These are phyloP conservation scores for Cichorium intybus DNA, from an alignment of 140 eudicot genomes.

Conservation along the genomic window DNA sequence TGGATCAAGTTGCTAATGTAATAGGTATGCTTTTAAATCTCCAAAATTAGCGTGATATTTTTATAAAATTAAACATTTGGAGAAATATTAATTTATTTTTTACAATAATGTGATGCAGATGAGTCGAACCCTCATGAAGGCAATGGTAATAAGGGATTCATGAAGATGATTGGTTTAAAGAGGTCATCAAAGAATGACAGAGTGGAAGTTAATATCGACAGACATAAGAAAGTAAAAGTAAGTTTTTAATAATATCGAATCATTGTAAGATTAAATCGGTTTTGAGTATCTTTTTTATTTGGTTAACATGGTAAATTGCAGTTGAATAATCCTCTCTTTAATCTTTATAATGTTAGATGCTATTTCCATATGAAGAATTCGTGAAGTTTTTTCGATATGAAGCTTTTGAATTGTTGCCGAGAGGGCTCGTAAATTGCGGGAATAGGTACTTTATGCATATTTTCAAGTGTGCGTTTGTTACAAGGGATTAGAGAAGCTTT, in stretches of 20 bases:
- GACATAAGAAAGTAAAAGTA: slow-evolving; percentile 62
- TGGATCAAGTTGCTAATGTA: slow-evolving; percentile 30
- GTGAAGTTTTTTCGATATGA: slow-evolving; percentile 59
- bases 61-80: no score
- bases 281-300: neutral
- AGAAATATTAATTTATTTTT: no score
- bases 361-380: slow-evolving; percentile 85
- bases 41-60: neutral
- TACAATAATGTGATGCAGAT: slow-evolving; percentile 32
- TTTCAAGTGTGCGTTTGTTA: neutral
- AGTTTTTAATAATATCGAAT: slow-evolving; percentile 14
- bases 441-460: slow-evolving; percentile 56
- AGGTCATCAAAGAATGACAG: slow-evolving; percentile 52
- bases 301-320: neutral
- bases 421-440: slow-evolving; percentile 89
- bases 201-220: slow-evolving; percentile 30
- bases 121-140: slow-evolving; percentile 18
- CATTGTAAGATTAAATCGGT: neutral
- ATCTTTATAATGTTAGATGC: slow-evolving; percentile 53
- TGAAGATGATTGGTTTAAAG: slow-evolving; percentile 59
- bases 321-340: neutral
- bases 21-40: slow-evolving; percentile 22
- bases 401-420: slow-evolving; percentile 54
- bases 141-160: slow-evolving; percentile 51
- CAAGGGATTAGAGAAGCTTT: neutral